phyloP scores from a whole-genome alignment of 2,329 filamentous ascomycete genomes.

The Aureobasidium sp. region DNA sequence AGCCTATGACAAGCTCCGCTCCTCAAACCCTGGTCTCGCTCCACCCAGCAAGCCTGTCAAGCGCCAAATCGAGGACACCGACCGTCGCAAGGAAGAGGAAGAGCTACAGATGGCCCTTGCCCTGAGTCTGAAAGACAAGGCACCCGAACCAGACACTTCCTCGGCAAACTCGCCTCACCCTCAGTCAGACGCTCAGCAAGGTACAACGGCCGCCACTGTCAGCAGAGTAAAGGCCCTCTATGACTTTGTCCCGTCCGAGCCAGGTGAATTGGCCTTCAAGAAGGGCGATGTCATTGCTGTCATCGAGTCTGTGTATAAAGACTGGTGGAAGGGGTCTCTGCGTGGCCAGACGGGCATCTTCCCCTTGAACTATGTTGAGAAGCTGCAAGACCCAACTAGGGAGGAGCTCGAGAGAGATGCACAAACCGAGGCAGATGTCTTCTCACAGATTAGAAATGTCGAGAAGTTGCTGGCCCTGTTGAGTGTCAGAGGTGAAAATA shows the following conservation, averaged over 20 bases:
- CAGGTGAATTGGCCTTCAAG: constrained; percentile 90
- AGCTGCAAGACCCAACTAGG: constrained; percentile 85
- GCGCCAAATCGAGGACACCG: constrained; percentile 78
- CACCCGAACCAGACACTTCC: constrained; percentile 18
- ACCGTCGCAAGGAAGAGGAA: constrained; percentile 92
- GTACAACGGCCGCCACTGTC: constrained; percentile 92
- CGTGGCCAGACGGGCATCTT: constrained; percentile 96
- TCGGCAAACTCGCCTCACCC: constrained; percentile 21
- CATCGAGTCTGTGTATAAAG: constrained; percentile 95
- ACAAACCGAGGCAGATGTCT: constrained; percentile 82
- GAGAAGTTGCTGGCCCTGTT: constrained; percentile 79
- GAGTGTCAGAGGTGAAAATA: constrained; percentile 69
- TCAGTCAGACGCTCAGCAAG: constrained; percentile 45
- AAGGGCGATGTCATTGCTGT: constrained; percentile 97
- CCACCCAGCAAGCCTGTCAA: constrained; percentile 91
- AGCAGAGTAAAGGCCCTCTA: constrained; percentile 89
- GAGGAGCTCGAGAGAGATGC: constrained; percentile 94
- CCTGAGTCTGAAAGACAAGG: constrained; percentile 84
- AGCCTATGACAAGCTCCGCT: constrained; percentile 81
- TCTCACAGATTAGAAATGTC: constrained; percentile 69
- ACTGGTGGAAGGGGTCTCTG: constrained; percentile 97
- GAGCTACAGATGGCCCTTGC: constrained; percentile 94
- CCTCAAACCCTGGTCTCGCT: constrained; percentile 70
- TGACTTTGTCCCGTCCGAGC: constrained; percentile 90
- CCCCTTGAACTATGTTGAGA: constrained; percentile 97